Base-by-base conservation (phyloP, 208 protist species). In the Tritrichomonas musculus region DNA sequence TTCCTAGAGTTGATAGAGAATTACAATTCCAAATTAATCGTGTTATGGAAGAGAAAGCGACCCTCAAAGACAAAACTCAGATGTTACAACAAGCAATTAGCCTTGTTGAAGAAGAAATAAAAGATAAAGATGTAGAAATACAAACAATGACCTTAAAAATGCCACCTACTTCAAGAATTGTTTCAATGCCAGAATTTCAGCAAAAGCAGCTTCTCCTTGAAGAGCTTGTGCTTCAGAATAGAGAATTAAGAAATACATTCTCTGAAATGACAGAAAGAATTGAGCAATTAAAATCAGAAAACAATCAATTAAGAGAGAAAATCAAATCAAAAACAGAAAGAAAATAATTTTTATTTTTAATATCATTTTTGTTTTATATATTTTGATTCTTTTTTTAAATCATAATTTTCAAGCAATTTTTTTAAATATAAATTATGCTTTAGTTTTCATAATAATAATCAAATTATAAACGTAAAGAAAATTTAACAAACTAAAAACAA, bases 41-140 rank as follows among this genome's bases (percentile, higher is more conserved):
- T 57, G 27, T 57, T 39, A n/a, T 88, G 14, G 47, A 88, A 33
- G 77, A 60, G 39, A 88, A 88, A 33, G 77, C 77, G 39, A 20
- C 77, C 8, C 77, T 88, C n/a, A 57, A 57, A 39, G 77, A 88
- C 57, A 88, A 88, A 39, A 57, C 77, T 9, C 77, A 88, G 17
- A 88, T 88, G 77, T 47, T 88, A 5, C 47, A 47, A 8, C 47
- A 88, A 39, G 77, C 77, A 14, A 57, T 88, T 39, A 14, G 14
- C 11, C 17, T 88, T 39, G 77, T 88, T 20, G 47, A 88, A 57
- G 77, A 53, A 53, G 77, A 88, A 39, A 60, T 88, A 11, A 3
- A 47, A 13, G 77, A 88, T 8, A 88, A 88, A 88, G 77, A 88
- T 57, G 25, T 57, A 27, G 47, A 88, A 88, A 60, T 88, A 17